Evolutionary conservation across 1,139 yeast species (phyloP).

Genomic region (Diutina mesorugosa): DNA sequence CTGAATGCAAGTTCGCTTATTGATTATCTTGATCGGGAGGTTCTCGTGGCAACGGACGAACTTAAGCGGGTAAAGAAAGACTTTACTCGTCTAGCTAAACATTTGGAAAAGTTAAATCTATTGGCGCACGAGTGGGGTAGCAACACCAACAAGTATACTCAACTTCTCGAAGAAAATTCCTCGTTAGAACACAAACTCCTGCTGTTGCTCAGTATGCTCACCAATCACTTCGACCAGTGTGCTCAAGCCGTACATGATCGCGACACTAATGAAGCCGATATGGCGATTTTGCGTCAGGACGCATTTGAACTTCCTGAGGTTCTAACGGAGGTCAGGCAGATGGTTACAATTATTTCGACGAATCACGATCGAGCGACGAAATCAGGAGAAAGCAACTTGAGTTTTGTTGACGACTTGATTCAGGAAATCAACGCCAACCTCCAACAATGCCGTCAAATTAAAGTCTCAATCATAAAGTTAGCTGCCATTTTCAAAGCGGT

Average conservation of each 20-base stretch:
- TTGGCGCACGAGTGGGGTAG: background rate
- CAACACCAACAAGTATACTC: background rate
- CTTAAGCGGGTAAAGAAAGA: background rate
- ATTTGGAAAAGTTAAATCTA: background rate
- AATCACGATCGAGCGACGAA: slow-evolving; percentile 23
- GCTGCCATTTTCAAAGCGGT: slow-evolving; percentile 11
- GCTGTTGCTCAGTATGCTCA: slow-evolving; percentile 51
- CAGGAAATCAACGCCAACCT: slow-evolving; percentile 9
- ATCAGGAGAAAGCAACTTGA: slow-evolving; percentile 9
- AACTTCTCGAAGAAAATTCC: slow-evolving; percentile 21
- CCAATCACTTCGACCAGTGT: slow-evolving; percentile 29
- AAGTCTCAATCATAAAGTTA: slow-evolving; percentile 14
- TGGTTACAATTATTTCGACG: slow-evolving; percentile 23
- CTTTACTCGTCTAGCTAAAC: background rate
- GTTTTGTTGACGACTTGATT: slow-evolving; percentile 10
- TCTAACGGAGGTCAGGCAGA: slow-evolving; percentile 12
- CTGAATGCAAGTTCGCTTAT: background rate
- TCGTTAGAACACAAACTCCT: slow-evolving; percentile 62
- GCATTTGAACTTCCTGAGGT: slow-evolving; percentile 5
- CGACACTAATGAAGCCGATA: background rate
- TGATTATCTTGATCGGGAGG: background rate
- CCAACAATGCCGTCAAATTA: slow-evolving; percentile 12
- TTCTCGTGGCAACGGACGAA: background rate
- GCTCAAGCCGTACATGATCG: background rate
- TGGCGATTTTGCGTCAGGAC: background rate